Conservation (phyloP, 306 rosid species). For the Hippophae rhamnoides region DNA sequence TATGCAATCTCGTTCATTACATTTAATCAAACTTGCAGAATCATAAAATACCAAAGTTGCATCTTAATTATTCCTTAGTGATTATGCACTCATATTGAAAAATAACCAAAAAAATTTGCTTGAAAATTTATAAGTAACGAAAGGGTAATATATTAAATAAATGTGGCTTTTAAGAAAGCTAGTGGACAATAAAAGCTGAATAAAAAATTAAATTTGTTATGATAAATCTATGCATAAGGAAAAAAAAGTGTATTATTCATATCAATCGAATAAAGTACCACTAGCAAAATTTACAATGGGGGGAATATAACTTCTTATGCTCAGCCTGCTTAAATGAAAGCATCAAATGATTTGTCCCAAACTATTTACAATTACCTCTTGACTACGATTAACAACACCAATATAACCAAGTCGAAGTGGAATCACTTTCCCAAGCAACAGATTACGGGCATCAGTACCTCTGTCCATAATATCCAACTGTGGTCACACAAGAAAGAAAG, state of each 20-base stretch:
- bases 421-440: constrained; percentile 90
- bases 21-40: too few relatives aligned
- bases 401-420: constrained; percentile 95
- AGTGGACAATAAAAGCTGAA: too few relatives aligned
- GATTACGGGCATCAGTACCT: constrained; percentile 98
- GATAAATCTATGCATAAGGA: too few relatives aligned
- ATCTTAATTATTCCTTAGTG: neutral
- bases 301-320: neutral
- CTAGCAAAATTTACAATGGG: neutral
- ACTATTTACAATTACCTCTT: constrained; percentile 55
- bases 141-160: too few relatives aligned
- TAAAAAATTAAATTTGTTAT: too few relatives aligned
- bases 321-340: neutral
- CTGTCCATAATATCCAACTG: constrained; percentile 99
- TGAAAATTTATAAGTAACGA: too few relatives aligned
- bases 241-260: too few relatives aligned
- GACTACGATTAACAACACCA: constrained; percentile 97
- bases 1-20: too few relatives aligned
- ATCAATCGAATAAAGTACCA: neutral
- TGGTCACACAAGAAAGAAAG: constrained; percentile 8
- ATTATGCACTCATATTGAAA: neutral
- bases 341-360: neutral
- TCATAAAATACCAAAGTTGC: too few relatives aligned
- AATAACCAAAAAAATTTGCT: neutral
- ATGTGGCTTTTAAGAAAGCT: too few relatives aligned